Conservation (phyloP, 768 basidiomycete species). For the Tephrocybe sp. region DNA sequence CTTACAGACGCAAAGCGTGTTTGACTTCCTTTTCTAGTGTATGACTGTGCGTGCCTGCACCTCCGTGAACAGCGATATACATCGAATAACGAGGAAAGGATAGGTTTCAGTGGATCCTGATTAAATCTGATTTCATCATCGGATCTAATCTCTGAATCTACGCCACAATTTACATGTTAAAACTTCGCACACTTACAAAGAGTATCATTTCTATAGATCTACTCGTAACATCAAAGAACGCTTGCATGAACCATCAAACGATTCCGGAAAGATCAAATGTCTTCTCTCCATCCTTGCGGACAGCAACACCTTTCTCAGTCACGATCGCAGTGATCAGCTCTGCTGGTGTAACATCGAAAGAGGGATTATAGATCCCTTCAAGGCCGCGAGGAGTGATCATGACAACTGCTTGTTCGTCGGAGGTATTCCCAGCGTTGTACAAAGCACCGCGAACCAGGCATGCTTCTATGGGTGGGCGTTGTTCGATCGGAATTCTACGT, state of each 20-base stretch:
- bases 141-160: neutral
- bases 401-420: slow-evolving; percentile 68
- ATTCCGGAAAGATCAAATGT: slow-evolving; percentile 66
- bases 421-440: slow-evolving; percentile 49
- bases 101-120: slow-evolving; percentile 17
- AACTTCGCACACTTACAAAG: neutral
- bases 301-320: slow-evolving; percentile 92
- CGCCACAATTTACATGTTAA: slow-evolving; percentile 1
- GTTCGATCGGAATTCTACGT: slow-evolving; percentile 89
- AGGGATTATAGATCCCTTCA: slow-evolving; percentile 83
- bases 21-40: slow-evolving; percentile 53
- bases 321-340: slow-evolving; percentile 93
- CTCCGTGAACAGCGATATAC: slow-evolving; percentile 72
- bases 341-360: slow-evolving; percentile 96
- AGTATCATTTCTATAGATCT: neutral
- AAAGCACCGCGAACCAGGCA: slow-evolving; percentile 84
- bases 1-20: slow-evolving; percentile 54
- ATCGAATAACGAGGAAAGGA: slow-evolving; percentile 13
- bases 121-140: slow-evolving; percentile 4
- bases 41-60: slow-evolving; percentile 66
- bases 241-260: slow-evolving; percentile 30
- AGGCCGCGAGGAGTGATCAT: slow-evolving; percentile 76
- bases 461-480: slow-evolving; percentile 85
- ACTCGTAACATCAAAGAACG: neutral
- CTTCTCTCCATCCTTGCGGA: slow-evolving; percentile 56